A percentile compares a stretch with the other conserved stretches of the same genome.
Evolutionary conservation across 2,329 filamentous ascomycete species (phyloP).

Genomic region (Penicillium crustosum): DNA sequence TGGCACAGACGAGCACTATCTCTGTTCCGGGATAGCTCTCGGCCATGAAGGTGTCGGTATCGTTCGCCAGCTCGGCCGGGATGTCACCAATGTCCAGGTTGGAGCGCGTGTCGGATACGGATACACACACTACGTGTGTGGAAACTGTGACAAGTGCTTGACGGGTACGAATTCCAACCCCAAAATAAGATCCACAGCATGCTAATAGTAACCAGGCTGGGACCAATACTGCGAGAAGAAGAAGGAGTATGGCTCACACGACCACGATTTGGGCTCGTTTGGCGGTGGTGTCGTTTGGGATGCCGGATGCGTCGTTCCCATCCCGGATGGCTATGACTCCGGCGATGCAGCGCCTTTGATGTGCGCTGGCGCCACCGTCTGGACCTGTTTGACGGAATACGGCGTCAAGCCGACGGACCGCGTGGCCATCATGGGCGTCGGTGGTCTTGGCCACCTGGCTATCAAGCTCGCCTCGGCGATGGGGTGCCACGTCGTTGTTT

Average conservation of each 20-base stretch:
- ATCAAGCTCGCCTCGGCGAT: conserved; percentile 68
- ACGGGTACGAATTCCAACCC: conserved; percentile 18
- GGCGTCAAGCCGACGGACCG: conserved; percentile 64
- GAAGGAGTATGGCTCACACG: conserved; percentile 32
- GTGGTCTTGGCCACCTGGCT: conserved; percentile 70
- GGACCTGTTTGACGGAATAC: conserved; percentile 60
- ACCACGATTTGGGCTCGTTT: conserved; percentile 37
- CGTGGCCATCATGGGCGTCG: conserved; percentile 69
- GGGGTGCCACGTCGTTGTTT: conserved; percentile 56
- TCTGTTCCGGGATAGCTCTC: conserved; percentile 34
- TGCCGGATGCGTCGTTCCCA: conserved; percentile 39
- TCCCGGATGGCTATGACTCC: conserved; percentile 34
- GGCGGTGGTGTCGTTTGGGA: conserved; percentile 35
- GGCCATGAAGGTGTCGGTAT: conserved; percentile 58
- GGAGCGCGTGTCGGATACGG: conserved; percentile 42
- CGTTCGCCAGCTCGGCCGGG: conserved; percentile 50
- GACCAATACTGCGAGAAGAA: conserved; percentile 36
- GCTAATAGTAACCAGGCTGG: conserved; percentile 20
- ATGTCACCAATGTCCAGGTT: conserved; percentile 49
- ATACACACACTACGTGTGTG: conserved; percentile 36
- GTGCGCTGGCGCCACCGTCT: conserved; percentile 44
- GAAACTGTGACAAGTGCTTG: conserved; percentile 37
- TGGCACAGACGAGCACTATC: conserved; percentile 28
- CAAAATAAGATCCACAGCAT: background rate
- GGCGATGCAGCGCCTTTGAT: conserved; percentile 36